Conservation (phyloP, 2,329 filamentous ascomycete species). For the Xylaria sp. region DNA sequence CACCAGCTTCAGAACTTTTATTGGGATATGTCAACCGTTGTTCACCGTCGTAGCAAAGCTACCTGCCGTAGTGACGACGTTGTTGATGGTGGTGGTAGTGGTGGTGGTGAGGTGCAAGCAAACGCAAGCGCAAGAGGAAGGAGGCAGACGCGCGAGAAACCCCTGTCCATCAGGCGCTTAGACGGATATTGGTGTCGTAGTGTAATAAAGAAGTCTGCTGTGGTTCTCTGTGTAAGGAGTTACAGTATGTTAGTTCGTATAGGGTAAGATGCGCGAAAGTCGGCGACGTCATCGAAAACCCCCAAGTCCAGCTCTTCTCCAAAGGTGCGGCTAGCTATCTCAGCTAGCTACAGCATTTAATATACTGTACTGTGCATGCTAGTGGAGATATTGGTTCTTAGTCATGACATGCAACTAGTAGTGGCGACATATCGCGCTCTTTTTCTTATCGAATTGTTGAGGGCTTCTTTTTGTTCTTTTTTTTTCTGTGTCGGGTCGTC, state of each 20-base stretch:
- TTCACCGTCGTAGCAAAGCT: no score
- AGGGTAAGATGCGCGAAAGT: not conserved
- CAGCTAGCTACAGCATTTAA: not conserved
- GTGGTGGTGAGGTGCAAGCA: slow-evolving; percentile 7
- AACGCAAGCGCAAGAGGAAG: slow-evolving; percentile 3
- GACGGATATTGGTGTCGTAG: not conserved
- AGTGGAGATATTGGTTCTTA: slow-evolving; percentile 14
- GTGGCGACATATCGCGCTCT: slow-evolving; percentile 6
- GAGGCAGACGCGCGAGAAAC: not conserved
- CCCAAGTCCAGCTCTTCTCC: not conserved
- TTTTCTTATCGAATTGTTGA: not conserved
- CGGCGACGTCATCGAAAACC: not conserved
- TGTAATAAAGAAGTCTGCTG: not conserved
- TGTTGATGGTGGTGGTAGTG: no score
- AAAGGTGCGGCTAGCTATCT: slow-evolving; percentile 3
- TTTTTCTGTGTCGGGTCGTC: not conserved
- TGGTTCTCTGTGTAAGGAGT: not conserved
- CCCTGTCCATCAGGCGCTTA: not conserved
- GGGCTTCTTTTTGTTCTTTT: not conserved
- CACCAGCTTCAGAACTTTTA: not conserved
- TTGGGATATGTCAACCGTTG: not conserved
- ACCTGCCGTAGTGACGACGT: no score
- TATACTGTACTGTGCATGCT: not conserved
- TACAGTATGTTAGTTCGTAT: not conserved
- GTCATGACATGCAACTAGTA: not conserved